A percentile compares a stretch with the other conserved stretches of the same genome.
These are phyloP conservation scores for Alliaria petiolata DNA, from an alignment of 345 rosid genomes.

Conservation along the genomic window DNA sequence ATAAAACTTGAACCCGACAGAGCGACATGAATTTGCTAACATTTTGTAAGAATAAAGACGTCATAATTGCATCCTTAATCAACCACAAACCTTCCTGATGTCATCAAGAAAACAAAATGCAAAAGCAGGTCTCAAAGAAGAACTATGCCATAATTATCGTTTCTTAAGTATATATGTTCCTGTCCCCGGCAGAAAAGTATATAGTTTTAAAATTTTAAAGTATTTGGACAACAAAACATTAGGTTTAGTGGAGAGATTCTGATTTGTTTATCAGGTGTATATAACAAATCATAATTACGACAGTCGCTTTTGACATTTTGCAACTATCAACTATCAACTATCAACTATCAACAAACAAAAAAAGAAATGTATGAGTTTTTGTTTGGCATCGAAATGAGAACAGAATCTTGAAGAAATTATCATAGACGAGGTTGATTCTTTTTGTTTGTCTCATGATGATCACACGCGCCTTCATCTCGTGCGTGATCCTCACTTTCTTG, in stretches of 20 bases:
- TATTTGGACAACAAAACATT: neutral
- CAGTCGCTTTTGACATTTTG: conserved; percentile 4
- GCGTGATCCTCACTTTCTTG: conserved; percentile 5
- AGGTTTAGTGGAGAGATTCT: conserved; percentile 30
- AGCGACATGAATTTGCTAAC: neutral
- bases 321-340: too few species aligned
- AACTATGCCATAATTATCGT: conserved; percentile 17
- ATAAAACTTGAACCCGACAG: neutral
- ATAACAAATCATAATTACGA: conserved; percentile 22
- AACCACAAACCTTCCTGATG: neutral
- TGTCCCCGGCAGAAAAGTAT: conserved; percentile 17
- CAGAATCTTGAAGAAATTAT: conserved; percentile 24
- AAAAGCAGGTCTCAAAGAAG: conserved; percentile 13
- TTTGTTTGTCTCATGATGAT: neutral
- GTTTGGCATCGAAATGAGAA: conserved; percentile 21
- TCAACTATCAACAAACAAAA: neutral
- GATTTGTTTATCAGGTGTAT: conserved; percentile 5
- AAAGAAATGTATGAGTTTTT: neutral
- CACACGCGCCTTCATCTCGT: neutral
- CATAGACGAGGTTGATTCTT: conserved; percentile 38
- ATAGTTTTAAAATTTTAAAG: neutral
- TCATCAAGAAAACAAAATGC: neutral
- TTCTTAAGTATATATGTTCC: neutral
- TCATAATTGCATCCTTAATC: neutral
- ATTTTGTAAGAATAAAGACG: neutral